Conservation (phyloP, 2,329 filamentous ascomycete species). For the Zasmidium citrigriseum region DNA sequence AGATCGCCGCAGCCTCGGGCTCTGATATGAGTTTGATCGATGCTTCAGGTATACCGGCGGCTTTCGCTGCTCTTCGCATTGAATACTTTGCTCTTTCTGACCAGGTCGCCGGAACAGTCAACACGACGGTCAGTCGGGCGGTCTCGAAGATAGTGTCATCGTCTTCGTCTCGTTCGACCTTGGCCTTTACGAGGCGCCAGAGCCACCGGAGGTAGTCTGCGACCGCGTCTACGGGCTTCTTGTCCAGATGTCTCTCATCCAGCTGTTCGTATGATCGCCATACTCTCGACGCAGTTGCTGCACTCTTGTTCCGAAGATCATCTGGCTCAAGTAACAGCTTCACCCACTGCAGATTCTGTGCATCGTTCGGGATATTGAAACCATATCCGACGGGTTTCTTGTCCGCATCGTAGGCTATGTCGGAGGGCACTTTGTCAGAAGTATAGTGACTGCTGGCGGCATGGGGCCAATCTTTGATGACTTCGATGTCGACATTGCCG, state of each 20-base stretch:
- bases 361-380: neutral
- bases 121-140: neutral
- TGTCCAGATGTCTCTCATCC: neutral
- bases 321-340: neutral
- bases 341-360: neutral
- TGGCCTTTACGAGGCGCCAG: neutral
- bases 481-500: neutral
- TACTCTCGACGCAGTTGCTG: neutral
- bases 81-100: neutral
- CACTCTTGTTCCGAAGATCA: neutral
- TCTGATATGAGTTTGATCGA: neutral
- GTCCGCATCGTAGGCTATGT: neutral
- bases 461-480: neutral
- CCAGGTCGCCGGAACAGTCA: neutral
- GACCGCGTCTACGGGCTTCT: neutral
- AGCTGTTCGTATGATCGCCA: neutral
- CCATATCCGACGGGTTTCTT: neutral
- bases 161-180: neutral
- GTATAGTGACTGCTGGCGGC: neutral
- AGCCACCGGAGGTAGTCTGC: neutral
- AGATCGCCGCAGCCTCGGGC: neutral
- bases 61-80: neutral
- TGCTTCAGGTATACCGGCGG: neutral
- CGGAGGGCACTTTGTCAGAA: neutral
- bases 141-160: neutral